phyloP scores from a whole-genome alignment of 768 basidiomycete species.

The Kwoniella heveanensis region DNA sequence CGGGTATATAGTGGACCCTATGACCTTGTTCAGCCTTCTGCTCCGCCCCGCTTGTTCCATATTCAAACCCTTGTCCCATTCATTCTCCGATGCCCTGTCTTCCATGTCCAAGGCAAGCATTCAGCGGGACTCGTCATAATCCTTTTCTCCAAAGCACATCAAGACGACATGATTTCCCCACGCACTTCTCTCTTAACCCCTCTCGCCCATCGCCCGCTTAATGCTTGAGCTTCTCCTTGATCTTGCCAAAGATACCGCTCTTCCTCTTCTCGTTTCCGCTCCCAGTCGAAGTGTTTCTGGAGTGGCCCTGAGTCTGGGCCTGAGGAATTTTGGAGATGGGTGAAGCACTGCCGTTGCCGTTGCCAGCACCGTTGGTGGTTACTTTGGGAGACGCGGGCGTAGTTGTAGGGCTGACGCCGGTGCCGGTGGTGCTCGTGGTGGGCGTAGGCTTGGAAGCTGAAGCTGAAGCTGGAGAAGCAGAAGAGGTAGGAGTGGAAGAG shows the following conservation, averaged over 20 bases:
- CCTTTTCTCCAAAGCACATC: too few relatives aligned
- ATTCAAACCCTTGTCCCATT: too few relatives aligned
- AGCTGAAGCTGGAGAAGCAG: not conserved
- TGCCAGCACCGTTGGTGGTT: conserved; percentile 1
- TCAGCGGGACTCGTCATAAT: too few relatives aligned
- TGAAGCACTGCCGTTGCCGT: not conserved
- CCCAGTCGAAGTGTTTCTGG: conserved; percentile 13
- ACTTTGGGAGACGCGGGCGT: not conserved
- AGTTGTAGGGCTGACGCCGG: not conserved
- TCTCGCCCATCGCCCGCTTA: too few relatives aligned
- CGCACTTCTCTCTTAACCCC: too few relatives aligned
- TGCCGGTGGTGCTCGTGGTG: conserved; percentile 3
- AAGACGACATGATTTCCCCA: too few relatives aligned
- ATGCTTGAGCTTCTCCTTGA: conserved; percentile 44
- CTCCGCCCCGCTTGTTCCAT: too few relatives aligned
- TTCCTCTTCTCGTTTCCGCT: conserved; percentile 38
- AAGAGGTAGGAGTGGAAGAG: not conserved
- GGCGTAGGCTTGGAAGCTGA: conserved; percentile 1
- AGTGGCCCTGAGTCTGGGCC: conserved; percentile 2
- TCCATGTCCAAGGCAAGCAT: too few relatives aligned
- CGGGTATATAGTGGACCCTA: too few relatives aligned
- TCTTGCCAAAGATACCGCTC: conserved; percentile 44
- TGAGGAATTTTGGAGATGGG: not conserved
- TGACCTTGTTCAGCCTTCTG: too few relatives aligned
- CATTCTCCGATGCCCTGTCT: too few relatives aligned